Conservation (phyloP, 345 rosid genomes). For the Diplotaxis tenuifolia region DNA sequence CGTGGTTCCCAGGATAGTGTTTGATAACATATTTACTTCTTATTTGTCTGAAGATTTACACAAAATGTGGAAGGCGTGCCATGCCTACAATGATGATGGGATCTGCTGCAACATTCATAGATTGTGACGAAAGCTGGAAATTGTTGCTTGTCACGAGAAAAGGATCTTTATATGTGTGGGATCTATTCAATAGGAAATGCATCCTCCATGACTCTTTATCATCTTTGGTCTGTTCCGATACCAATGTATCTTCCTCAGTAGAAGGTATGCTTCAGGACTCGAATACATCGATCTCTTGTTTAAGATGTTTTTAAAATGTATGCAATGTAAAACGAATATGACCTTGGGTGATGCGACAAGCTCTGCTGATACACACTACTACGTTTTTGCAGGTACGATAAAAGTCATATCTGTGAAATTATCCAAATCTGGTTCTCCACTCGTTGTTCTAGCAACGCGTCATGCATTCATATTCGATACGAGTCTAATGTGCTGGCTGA, state of each 20-base stretch:
- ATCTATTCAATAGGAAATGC: slow-evolving; percentile 72
- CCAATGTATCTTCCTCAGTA: slow-evolving; percentile 57
- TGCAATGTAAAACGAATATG: neutral
- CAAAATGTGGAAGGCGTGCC: slow-evolving; percentile 92
- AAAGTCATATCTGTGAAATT: slow-evolving; percentile 90
- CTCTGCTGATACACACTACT: slow-evolving; percentile 14
- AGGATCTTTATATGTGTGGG: slow-evolving; percentile 87
- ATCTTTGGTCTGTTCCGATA: slow-evolving; percentile 59
- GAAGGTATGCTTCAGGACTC: slow-evolving; percentile 20
- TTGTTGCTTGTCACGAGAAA: slow-evolving; percentile 80
- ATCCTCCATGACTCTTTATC: slow-evolving; percentile 77
- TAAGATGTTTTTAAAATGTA: neutral
- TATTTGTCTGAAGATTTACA: slow-evolving; percentile 57
- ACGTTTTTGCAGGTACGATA: slow-evolving; percentile 57
- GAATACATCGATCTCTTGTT: slow-evolving; percentile 6
- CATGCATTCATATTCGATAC: slow-evolving; percentile 91
- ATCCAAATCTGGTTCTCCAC: slow-evolving; percentile 93
- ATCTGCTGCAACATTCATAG: slow-evolving; percentile 87
- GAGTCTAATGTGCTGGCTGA: slow-evolving; percentile 93
- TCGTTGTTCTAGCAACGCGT: slow-evolving; percentile 88
- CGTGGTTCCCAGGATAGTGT: neutral
- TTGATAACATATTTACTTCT: slow-evolving; percentile 1
- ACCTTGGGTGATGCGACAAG: slow-evolving; percentile 2
- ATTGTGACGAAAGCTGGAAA: slow-evolving; percentile 94
- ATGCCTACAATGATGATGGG: slow-evolving; percentile 97